These are phyloP conservation scores for Dendrothele bispora DNA, from an alignment of 768 basidiomycete species.

Conservation along the genomic window DNA sequence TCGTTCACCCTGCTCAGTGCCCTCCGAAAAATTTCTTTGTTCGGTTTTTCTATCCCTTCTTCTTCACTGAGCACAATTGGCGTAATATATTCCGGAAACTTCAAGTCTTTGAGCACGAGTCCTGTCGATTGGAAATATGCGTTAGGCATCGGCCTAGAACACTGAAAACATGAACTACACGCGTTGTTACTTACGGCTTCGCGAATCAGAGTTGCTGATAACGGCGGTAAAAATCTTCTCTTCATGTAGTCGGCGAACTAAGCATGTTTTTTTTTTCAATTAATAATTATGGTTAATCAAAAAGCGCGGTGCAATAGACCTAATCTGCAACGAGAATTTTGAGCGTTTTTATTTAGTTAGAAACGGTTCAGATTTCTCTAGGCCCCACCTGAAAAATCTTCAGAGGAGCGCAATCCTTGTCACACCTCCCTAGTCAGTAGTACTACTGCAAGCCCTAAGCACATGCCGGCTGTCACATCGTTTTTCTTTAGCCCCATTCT, in stretches of 20 bases:
- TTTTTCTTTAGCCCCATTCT: too few relatives aligned
- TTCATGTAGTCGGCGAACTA: slow-evolving; percentile 1
- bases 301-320: too few relatives aligned
- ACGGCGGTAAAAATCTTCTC: slow-evolving; percentile 1
- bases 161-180: background rate
- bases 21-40: slow-evolving; percentile 53
- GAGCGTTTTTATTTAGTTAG: too few relatives aligned
- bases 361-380: too few relatives aligned
- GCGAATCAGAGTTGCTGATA: slow-evolving; percentile 8
- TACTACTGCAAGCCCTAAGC: too few relatives aligned
- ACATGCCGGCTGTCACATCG: too few relatives aligned
- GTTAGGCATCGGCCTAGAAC: too few relatives aligned
- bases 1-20: slow-evolving; percentile 36
- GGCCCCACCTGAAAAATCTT: too few relatives aligned
- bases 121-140: slow-evolving; percentile 26
- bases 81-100: slow-evolving; percentile 44
- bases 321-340: slow-evolving; percentile 84
- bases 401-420: too few relatives aligned
- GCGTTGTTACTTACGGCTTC: slow-evolving; percentile 8
- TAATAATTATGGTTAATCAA: too few relatives aligned
- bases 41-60: slow-evolving; percentile 70
- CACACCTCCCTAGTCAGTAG: too few relatives aligned
- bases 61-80: slow-evolving; percentile 71
- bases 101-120: slow-evolving; percentile 59
- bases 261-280: background rate